phyloP scores from a whole-genome alignment of 106 monocot species.

The Platanthera zijinensis region DNA sequence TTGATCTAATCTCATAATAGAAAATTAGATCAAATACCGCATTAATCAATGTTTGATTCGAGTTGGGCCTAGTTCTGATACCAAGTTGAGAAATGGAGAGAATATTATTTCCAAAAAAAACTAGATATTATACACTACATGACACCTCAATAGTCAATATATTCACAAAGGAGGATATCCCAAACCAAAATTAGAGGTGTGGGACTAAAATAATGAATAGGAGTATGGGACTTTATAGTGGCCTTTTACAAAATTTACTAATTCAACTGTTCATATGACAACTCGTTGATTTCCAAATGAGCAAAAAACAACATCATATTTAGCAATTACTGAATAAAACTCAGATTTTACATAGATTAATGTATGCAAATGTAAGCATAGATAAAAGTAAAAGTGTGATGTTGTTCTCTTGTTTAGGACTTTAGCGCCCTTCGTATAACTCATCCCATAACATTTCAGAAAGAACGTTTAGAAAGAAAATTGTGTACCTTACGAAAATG shows the following conservation, averaged over 20 bases:
- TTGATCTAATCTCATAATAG: not conserved
- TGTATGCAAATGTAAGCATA: not conserved
- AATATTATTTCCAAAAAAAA: no score
- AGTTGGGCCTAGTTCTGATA: not conserved
- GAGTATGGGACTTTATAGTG: no score
- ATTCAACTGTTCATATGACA: no score
- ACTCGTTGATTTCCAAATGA: not conserved
- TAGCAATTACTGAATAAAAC: not conserved
- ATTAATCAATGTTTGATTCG: not conserved
- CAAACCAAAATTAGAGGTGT: no score
- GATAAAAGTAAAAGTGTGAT: not conserved
- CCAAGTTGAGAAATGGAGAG: no score
- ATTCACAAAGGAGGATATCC: no score
- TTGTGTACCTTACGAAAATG: conserved; percentile 87
- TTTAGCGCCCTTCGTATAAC: not conserved
- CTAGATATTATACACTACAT: no score
- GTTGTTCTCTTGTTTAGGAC: not conserved
- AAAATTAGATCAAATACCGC: not conserved
- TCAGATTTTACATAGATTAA: not conserved
- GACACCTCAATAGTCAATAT: no score
- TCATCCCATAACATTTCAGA: not conserved
- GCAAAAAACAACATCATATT: not conserved
- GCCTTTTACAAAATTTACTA: no score
- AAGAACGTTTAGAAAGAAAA: not conserved
- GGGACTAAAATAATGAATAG: no score